A percentile compares a stretch with the other conserved stretches of the same genome.
Evolutionary conservation across 2,329 filamentous ascomycete genomes (phyloP).

Genomic region (Ophiostoma sp.): DNA sequence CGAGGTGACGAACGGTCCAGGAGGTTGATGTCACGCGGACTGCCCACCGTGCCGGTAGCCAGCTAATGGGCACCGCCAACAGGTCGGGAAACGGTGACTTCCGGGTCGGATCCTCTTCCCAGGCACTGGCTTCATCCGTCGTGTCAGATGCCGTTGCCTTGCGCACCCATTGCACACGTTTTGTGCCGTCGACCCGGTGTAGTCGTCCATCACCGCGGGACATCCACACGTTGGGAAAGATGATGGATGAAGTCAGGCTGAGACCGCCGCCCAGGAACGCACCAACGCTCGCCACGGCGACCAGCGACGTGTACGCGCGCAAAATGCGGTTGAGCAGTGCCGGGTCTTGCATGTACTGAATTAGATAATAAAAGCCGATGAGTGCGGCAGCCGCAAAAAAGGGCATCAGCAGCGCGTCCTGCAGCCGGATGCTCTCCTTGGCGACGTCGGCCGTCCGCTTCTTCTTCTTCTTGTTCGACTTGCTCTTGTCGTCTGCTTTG

Average conservation of each 20-base stretch:
- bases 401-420: slow-evolving; percentile 83
- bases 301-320: slow-evolving; percentile 76
- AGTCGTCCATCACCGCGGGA: slow-evolving; percentile 42
- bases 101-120: slow-evolving; percentile 36
- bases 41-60: slow-evolving; percentile 31
- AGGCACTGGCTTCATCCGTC: slow-evolving; percentile 23
- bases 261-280: slow-evolving; percentile 73
- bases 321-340: slow-evolving; percentile 79
- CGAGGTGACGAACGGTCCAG: slow-evolving; percentile 54
- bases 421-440: slow-evolving; percentile 63
- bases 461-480: slow-evolving; percentile 31
- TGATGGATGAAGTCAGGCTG: slow-evolving; percentile 61
- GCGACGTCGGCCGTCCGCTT: not conserved
- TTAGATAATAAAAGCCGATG: slow-evolving; percentile 76
- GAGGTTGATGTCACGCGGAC: slow-evolving; percentile 32
- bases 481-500: slow-evolving; percentile 45
- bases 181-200: slow-evolving; percentile 47
- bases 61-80: slow-evolving; percentile 36
- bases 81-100: slow-evolving; percentile 44
- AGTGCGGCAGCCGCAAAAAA: slow-evolving; percentile 70
- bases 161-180: slow-evolving; percentile 40
- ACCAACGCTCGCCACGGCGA: slow-evolving; percentile 75
- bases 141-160: slow-evolving; percentile 30
- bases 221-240: slow-evolving; percentile 73
- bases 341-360: slow-evolving; percentile 84